Conservation (phyloP, 2,329 filamentous ascomycete genomes). For the Oidium heveae region DNA sequence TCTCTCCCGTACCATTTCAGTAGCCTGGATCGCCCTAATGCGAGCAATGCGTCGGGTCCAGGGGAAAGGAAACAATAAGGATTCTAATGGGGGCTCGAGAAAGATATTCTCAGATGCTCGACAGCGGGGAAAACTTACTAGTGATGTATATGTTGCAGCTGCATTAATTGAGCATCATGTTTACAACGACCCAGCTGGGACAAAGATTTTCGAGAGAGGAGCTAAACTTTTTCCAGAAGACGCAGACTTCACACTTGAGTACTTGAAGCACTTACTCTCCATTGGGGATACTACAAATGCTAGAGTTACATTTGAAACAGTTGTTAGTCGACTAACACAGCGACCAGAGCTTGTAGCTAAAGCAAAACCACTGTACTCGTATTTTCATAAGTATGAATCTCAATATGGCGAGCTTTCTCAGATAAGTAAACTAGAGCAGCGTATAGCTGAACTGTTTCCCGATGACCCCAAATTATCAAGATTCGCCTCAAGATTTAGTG, state of each 20-base stretch:
- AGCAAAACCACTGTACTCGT: constrained; percentile 64
- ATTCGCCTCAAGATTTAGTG: constrained; percentile 54
- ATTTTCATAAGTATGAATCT: constrained; percentile 88
- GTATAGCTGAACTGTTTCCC: constrained; percentile 85
- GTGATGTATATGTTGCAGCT: constrained; percentile 83
- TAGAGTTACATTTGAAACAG: constrained; percentile 84
- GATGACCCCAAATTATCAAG: constrained; percentile 53
- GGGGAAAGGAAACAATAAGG: constrained; percentile 39
- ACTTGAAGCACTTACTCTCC: constrained; percentile 79
- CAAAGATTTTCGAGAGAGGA: constrained; percentile 88
- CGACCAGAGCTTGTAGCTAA: constrained; percentile 51
- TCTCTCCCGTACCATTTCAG: constrained; percentile 67
- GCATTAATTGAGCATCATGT: constrained; percentile 87
- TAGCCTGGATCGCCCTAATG: constrained; percentile 85
- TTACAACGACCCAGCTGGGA: constrained; percentile 79
- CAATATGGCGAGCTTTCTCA: constrained; percentile 82
- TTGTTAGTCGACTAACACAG: constrained; percentile 55
- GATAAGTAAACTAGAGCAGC: constrained; percentile 68
- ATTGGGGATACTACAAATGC: constrained; percentile 91
- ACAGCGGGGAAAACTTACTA: constrained; percentile 65
- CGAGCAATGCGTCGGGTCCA: constrained; percentile 85
- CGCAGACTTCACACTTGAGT: constrained; percentile 80
- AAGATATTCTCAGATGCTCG: constrained; percentile 78
- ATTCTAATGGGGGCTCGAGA: constrained; percentile 35
- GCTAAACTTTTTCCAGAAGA: constrained; percentile 85